Evolutionary conservation across 78 protist genomes (phyloP).

Genomic region (Isochrysis galbana): DNA sequence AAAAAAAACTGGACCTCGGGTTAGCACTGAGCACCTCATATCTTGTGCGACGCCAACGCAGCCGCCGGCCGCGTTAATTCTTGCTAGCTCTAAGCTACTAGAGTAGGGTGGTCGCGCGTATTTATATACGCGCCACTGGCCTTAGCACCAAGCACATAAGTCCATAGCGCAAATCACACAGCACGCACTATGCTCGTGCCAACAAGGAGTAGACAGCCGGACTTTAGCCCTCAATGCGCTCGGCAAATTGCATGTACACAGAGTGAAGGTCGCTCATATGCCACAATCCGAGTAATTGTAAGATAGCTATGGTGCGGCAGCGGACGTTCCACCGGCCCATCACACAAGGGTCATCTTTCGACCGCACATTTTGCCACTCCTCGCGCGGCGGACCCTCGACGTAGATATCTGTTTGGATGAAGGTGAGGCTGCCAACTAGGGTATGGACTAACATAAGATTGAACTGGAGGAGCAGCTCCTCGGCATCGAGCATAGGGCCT

Average conservation of each 20-base stretch:
- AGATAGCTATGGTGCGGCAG: not conserved
- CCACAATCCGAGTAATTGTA: not conserved
- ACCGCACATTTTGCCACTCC: not conserved
- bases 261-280: not conserved
- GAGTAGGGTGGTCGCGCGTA: too few species aligned
- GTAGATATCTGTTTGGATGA: not conserved
- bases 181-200: too few species aligned
- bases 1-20: too few species aligned
- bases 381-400: not conserved
- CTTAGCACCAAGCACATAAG: too few species aligned
- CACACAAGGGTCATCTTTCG: not conserved
- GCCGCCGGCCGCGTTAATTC: too few species aligned
- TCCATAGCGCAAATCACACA: too few species aligned
- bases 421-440: not conserved
- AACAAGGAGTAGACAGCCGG: too few species aligned
- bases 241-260: not conserved
- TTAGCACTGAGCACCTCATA: too few species aligned
- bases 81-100: too few species aligned
- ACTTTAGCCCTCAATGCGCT: too few species aligned
- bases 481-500: not conserved
- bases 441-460: not conserved
- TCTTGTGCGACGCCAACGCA: too few species aligned
- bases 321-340: slow-evolving; percentile 25
- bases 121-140: too few species aligned
- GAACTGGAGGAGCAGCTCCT: not conserved